phyloP scores from a whole-genome alignment of 148 eudicot genomes.

The Arbutus unedo region DNA sequence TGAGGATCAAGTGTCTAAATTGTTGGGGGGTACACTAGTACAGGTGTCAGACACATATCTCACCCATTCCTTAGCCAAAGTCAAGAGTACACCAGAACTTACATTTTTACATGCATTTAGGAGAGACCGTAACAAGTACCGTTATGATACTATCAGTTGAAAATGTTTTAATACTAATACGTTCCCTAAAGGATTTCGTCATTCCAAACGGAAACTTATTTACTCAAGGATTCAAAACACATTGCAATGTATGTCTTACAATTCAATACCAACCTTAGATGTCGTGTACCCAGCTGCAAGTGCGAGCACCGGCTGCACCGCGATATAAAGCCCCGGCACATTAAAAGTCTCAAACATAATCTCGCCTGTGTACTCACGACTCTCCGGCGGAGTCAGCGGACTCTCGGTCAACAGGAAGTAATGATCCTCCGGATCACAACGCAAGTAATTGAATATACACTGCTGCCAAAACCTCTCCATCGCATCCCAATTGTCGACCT shows the following conservation, averaged over 20 bases:
- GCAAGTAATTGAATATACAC: constrained; percentile 88
- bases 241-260: neutral
- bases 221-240: neutral
- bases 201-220: neutral
- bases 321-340: constrained; percentile 93
- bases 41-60: neutral
- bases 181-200: neutral
- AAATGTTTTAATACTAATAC: neutral
- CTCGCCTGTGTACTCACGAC: constrained; percentile 93
- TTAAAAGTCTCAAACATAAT: constrained; percentile 99
- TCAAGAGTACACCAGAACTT: neutral
- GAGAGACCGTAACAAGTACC: neutral
- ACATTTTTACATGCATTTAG: neutral
- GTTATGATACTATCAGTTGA: neutral
- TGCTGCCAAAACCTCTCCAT: constrained; percentile 99
- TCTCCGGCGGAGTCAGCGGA: constrained; percentile 95
- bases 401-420: constrained; percentile 91
- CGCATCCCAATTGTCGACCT: constrained; percentile 94
- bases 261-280: constrained; percentile 64
- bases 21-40: neutral
- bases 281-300: constrained; percentile 96
- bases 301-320: constrained; percentile 97
- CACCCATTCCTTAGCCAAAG: neutral
- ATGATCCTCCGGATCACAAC: constrained; percentile 99
- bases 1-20: no score